Base-by-base conservation (phyloP, 352 stramenopile genomes). In the Phytophthora chlamydospora region DNA sequence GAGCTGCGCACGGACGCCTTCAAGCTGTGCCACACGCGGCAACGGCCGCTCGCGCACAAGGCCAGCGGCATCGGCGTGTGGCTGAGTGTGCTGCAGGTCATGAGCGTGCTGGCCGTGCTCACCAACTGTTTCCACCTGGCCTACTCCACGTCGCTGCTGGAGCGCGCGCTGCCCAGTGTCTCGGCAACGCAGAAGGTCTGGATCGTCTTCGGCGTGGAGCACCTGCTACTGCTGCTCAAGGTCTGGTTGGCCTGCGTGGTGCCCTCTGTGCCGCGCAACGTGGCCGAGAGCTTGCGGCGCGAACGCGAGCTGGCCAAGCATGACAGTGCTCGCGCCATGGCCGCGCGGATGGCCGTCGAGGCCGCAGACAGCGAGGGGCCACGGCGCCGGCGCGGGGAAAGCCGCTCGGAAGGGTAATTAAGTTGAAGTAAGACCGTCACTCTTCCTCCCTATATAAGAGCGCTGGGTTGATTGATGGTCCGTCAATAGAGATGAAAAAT, bases 101-200 rank as follows among this genome's bases (percentile, higher is more conserved):
- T 98, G 72, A 97, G 91, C 27, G 88, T 98, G 4, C 80, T 98
- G 67, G 95, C 92, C 9, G 90, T 99, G 58, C 76, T 98, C 41
- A 99, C 96, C 50, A 99, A 98, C 69, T 98, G 93, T 58, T 91
- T 96, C 55, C 83, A 98, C 45, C 89, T 99, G 65, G 92, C 84
- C 6, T 91, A 93, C 66, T 91, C 83, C 19, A 95, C 82, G 24
- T 89, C 80, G 32, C 58, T 88, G 31, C 39, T 93, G 32, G 80
- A 92, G 71, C 72, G 75, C 1, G 63, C 83, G 2, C 36, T 77
- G 2, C 73, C 80, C 1, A 12, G 19, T 0, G 62, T 84, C 21
- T 73, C 62, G 0, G 12, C 61, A 0, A 67, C 76, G 3, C 59
- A 76, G 32, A 91, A 92, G 49, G 83, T 92, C n/a, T 95, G 85